Evolutionary conservation across 805 yeast species (phyloP).

Genomic region (Tetrapisispora namnaoensis): DNA sequence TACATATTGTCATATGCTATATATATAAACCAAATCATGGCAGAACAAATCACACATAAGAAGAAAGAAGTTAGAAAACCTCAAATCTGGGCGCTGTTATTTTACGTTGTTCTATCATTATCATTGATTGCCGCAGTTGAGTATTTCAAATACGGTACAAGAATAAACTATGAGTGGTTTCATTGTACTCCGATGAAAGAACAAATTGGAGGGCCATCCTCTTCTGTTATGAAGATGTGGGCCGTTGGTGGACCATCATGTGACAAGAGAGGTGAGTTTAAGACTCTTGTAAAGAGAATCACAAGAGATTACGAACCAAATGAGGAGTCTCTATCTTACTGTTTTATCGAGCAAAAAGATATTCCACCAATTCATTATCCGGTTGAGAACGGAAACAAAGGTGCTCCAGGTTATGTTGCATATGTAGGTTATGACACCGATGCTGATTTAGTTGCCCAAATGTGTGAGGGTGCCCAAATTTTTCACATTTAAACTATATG

Average conservation of each 20-base stretch:
- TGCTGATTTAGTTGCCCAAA: slow-evolving; percentile 10
- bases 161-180: slow-evolving; percentile 35
- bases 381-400: slow-evolving; percentile 23
- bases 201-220: slow-evolving; percentile 13
- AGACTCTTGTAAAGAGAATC: slow-evolving; percentile 32
- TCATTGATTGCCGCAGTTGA: slow-evolving; percentile 33
- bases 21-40: background rate
- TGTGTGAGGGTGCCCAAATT: slow-evolving; percentile 22
- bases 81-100: slow-evolving; percentile 18
- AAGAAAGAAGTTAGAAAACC: slow-evolving; percentile 2
- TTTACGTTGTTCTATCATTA: slow-evolving; percentile 24
- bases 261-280: slow-evolving; percentile 36
- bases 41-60: background rate
- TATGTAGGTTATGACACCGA: slow-evolving; percentile 26
- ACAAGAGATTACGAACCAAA: slow-evolving; percentile 34
- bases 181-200: slow-evolving; percentile 33
- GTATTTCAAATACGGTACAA: slow-evolving; percentile 35
- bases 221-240: slow-evolving; percentile 26
- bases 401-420: slow-evolving; percentile 29
- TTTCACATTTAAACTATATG: slow-evolving; percentile 17
- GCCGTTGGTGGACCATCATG: slow-evolving; percentile 37
- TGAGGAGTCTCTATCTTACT: slow-evolving; percentile 27
- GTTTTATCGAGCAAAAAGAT: slow-evolving; percentile 29
- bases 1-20: background rate
- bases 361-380: slow-evolving; percentile 27